Evolutionary conservation across 148 eudicot genomes (phyloP).

Genomic region (Heliamphora exappendiculata): DNA sequence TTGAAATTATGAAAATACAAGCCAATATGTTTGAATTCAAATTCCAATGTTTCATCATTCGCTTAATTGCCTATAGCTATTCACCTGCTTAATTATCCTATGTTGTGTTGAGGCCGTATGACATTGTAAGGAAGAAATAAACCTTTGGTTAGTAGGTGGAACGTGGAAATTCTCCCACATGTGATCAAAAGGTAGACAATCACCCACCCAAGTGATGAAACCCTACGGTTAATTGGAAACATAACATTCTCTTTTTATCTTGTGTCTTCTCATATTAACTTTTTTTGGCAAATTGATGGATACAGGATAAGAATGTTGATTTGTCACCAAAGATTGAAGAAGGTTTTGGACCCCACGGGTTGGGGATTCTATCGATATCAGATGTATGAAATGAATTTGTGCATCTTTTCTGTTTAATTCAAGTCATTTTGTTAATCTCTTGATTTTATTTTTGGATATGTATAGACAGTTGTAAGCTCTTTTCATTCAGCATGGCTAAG

Average conservation of each 20-base stretch:
- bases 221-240: too few relatives aligned
- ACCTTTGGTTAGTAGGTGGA: background rate
- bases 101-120: background rate
- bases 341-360: slow-evolving; percentile 82
- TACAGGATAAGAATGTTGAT: slow-evolving; percentile 53
- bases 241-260: background rate
- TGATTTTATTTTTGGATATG: background rate
- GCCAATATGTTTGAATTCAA: background rate
- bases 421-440: background rate
- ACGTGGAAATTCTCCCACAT: background rate
- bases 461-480: background rate
- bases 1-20: background rate
- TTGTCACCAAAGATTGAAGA: slow-evolving; percentile 66
- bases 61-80: background rate
- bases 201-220: background rate
- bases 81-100: background rate
- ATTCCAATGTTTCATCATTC: background rate
- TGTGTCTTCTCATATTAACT: background rate
- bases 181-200: background rate
- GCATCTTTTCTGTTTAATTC: background rate
- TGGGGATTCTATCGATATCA: slow-evolving; percentile 79
- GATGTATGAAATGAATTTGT: slow-evolving; percentile 33
- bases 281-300: slow-evolving; percentile 3
- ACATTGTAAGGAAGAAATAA: background rate
- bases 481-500: background rate